Conservation (phyloP, 2,329 filamentous ascomycete genomes). For the Anthostomella pinea region DNA sequence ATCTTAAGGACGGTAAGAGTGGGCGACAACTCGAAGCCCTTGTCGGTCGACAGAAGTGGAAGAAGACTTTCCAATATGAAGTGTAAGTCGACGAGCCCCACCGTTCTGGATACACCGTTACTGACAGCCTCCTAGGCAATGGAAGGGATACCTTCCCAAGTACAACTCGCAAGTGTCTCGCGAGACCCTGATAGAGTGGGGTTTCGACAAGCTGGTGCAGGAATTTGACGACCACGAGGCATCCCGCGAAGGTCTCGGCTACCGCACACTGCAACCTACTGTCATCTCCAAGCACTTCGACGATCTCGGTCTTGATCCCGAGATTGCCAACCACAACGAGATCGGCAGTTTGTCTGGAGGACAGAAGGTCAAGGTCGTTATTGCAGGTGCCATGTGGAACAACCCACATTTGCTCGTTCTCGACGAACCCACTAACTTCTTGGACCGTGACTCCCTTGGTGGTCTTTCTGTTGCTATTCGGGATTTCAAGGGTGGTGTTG, state of each 20-base stretch:
- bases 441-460: conserved; percentile 95
- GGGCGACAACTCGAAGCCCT: conserved; percentile 77
- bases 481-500: conserved; percentile 96
- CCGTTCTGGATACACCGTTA: neutral
- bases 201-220: conserved; percentile 91
- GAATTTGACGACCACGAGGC: conserved; percentile 99
- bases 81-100: conserved; percentile 58
- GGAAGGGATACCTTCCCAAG: conserved; percentile 85
- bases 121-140: conserved; percentile 65
- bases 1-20: conserved; percentile 79
- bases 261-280: conserved; percentile 87
- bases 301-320: conserved; percentile 90
- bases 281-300: conserved; percentile 98
- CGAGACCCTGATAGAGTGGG: conserved; percentile 81
- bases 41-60: conserved; percentile 96
- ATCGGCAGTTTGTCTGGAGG: conserved; percentile 94
- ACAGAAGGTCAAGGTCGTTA: conserved; percentile 98
- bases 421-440: conserved; percentile 98
- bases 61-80: conserved; percentile 99
- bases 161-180: conserved; percentile 89
- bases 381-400: conserved; percentile 97
- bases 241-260: conserved; percentile 96
- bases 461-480: conserved; percentile 96
- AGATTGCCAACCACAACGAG: conserved; percentile 98
- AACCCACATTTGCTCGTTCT: conserved; percentile 96